Evolutionary conservation across 495 filamentous ascomycete genomes (phyloP).

Genomic region (Corynascus novoguineensis): DNA sequence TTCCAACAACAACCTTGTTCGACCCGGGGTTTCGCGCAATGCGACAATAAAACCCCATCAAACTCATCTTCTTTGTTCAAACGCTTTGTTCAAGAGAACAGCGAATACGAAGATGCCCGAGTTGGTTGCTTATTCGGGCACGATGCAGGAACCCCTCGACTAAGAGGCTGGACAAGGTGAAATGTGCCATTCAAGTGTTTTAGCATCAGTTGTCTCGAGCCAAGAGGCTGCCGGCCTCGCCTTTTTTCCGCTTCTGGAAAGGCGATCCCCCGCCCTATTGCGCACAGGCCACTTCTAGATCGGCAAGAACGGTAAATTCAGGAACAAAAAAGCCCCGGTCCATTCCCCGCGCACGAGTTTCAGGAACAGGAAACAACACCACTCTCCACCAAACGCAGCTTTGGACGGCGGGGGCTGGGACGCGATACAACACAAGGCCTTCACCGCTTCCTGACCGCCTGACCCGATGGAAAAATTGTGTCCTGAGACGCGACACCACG

Average conservation of each 20-base stretch:
- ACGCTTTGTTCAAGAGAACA: neutral
- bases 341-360: conserved; percentile 6
- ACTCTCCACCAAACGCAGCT: neutral
- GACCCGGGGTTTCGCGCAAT: neutral
- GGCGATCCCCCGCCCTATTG: conserved; percentile 3
- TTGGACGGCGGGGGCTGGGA: neutral
- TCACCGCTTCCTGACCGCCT: conserved; percentile 6
- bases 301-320: conserved; percentile 4
- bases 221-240: neutral
- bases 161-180: neutral
- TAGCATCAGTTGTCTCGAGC: conserved; percentile 1
- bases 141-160: conserved; percentile 15
- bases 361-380: conserved; percentile 15
- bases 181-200: conserved; percentile 3
- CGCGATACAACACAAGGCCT: neutral
- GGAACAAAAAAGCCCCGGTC: neutral
- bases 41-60: neutral
- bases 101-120: neutral
- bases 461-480: neutral
- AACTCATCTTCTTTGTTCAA: neutral
- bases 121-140: neutral
- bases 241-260: conserved; percentile 5
- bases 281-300: neutral
- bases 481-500: neutral
- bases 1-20: neutral